Evolutionary conservation across 1,284 basidiomycete species (phyloP).

Genomic region (Rhizopogon parksii): DNA sequence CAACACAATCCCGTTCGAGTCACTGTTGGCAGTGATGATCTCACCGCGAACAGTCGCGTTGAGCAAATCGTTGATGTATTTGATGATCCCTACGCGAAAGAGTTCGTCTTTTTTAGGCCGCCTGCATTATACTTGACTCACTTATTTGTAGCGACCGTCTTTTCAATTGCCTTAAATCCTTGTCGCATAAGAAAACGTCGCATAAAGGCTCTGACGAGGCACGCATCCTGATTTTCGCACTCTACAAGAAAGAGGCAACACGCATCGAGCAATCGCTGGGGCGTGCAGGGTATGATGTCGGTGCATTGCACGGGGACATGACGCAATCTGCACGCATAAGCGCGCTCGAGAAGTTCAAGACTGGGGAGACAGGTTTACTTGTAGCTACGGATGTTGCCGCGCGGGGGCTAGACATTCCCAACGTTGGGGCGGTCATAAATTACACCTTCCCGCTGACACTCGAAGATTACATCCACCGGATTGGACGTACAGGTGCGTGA

Average conservation of each 20-base stretch:
- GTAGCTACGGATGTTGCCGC: slow-evolving; percentile 99
- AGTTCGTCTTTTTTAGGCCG: slow-evolving; percentile 41
- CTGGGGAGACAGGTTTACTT: slow-evolving; percentile 74
- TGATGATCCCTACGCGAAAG: slow-evolving; percentile 82
- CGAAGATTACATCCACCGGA: slow-evolving; percentile 96
- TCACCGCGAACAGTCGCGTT: slow-evolving; percentile 91
- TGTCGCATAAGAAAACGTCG: slow-evolving; percentile 60
- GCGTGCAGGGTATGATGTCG: slow-evolving; percentile 79
- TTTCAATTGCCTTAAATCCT: slow-evolving; percentile 51
- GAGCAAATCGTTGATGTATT: slow-evolving; percentile 86
- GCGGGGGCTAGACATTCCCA: slow-evolving; percentile 93
- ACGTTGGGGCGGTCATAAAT: slow-evolving; percentile 89
- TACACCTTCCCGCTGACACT: slow-evolving; percentile 97
- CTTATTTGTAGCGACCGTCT: slow-evolving; percentile 53
- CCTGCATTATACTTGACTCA: background rate
- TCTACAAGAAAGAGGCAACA: slow-evolving; percentile 97
- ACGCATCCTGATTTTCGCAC: slow-evolving; percentile 88
- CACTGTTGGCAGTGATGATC: slow-evolving; percentile 92
- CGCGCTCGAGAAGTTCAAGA: slow-evolving; percentile 86
- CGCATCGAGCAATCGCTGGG: slow-evolving; percentile 81
- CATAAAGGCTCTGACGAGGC: slow-evolving; percentile 44
- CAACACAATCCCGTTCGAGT: slow-evolving; percentile 82
- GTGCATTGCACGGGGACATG: slow-evolving; percentile 89
- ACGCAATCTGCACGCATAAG: slow-evolving; percentile 82
- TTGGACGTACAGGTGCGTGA: slow-evolving; percentile 79